Evolutionary conservation across 768 basidiomycete genomes (phyloP).

Genomic region (Pleurotus giganteus): DNA sequence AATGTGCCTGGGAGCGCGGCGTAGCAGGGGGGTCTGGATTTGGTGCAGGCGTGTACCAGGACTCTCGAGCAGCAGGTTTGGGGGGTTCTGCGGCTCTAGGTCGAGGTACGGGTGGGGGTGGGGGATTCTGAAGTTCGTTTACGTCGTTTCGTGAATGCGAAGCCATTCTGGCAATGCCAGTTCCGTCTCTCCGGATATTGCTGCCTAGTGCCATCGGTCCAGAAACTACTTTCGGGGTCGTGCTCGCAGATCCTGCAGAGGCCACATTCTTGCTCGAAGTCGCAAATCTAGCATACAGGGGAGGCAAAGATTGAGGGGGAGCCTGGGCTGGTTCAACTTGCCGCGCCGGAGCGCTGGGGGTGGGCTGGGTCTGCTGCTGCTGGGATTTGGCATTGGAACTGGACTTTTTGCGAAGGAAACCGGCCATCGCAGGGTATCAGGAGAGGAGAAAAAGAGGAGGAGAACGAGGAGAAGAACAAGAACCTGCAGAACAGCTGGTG

Average conservation of each 20-base stretch:
- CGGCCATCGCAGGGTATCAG: slow-evolving; percentile 38
- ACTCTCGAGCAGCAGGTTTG: neutral
- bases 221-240: slow-evolving; percentile 31
- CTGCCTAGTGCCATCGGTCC: slow-evolving; percentile 34
- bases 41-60: slow-evolving; percentile 7
- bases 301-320: slow-evolving; percentile 31
- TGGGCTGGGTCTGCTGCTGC: neutral
- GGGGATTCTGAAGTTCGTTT: slow-evolving; percentile 1
- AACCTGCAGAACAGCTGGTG: neutral
- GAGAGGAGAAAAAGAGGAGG: neutral
- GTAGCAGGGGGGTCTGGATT: neutral
- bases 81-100: neutral
- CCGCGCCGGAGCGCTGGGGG: slow-evolving; percentile 5
- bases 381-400: slow-evolving; percentile 27
- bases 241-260: slow-evolving; percentile 9
- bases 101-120: neutral
- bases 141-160: neutral
- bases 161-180: neutral
- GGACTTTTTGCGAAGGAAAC: slow-evolving; percentile 54
- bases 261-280: slow-evolving; percentile 18
- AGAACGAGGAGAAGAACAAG: neutral
- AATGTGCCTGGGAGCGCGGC: neutral
- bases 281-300: slow-evolving; percentile 41
- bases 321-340: slow-evolving; percentile 13
- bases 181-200: slow-evolving; percentile 9